phyloP scores from a whole-genome alignment of 805 yeast species.

The Myxozyma mucilagina region DNA sequence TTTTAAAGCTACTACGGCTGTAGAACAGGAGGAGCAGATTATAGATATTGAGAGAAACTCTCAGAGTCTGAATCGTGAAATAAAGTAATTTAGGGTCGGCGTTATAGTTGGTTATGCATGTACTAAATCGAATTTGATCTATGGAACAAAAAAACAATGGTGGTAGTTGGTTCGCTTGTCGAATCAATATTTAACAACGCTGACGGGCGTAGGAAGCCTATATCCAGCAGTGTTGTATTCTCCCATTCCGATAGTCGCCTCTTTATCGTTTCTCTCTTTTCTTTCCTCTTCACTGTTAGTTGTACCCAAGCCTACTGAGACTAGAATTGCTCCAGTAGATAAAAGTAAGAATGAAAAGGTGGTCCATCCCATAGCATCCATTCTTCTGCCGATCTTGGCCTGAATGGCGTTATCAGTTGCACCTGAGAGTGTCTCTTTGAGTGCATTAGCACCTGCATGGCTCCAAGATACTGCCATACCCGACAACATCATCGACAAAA shows the following conservation, averaged over 20 bases:
- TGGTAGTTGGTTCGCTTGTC: not conserved
- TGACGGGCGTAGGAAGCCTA: constrained; percentile 11
- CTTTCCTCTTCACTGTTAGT: not conserved
- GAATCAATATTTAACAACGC: not conserved
- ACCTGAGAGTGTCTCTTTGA: constrained; percentile 2
- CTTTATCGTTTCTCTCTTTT: not conserved
- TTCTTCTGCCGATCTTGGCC: constrained; percentile 17
- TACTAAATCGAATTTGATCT: not conserved
- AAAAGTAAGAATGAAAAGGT: constrained; percentile 19
- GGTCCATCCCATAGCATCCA: constrained; percentile 31
- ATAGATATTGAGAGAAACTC: no score
- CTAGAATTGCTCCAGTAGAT: constrained; percentile 4
- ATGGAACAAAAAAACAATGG: not conserved
- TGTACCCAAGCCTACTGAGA: constrained; percentile 11
- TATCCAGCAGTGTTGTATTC: not conserved
- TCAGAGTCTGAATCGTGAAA: no score
- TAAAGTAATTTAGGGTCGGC: no score
- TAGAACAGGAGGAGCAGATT: no score
- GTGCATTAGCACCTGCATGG: constrained; percentile 24
- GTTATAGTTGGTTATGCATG: not conserved
- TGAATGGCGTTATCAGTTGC: constrained; percentile 12
- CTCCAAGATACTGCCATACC: constrained; percentile 25
- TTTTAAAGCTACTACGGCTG: not conserved
- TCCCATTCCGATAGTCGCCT: constrained; percentile 4
- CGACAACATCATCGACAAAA: constrained; percentile 15